Evolutionary conservation across 2,329 filamentous ascomycete genomes (phyloP).

Genomic region (Fusarium sp.): DNA sequence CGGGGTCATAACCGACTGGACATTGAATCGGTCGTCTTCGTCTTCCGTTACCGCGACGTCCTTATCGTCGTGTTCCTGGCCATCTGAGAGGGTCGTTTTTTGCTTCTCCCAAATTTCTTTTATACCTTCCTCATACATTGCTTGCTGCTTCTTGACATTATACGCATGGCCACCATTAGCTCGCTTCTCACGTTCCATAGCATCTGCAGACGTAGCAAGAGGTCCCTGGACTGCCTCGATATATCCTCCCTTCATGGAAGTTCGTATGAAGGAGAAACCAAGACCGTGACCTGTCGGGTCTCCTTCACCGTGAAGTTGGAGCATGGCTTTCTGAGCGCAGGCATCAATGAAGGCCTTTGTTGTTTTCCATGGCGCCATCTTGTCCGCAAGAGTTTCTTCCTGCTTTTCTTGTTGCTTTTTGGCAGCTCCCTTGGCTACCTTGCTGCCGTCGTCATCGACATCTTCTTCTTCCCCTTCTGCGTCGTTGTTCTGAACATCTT

Average conservation of each 20-base stretch:
- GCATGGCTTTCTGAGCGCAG: slow-evolving; percentile 94
- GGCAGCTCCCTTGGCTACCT: slow-evolving; percentile 52
- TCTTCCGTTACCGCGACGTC: slow-evolving; percentile 70
- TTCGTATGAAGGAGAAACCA: slow-evolving; percentile 97
- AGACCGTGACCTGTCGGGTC: slow-evolving; percentile 94
- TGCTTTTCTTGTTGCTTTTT: slow-evolving; percentile 63
- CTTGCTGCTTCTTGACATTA: slow-evolving; percentile 95
- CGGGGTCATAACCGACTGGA: slow-evolving; percentile 77
- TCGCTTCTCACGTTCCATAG: slow-evolving; percentile 87
- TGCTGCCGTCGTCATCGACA: slow-evolving; percentile 59
- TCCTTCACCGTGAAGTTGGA: slow-evolving; percentile 92
- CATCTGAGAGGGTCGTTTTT: slow-evolving; percentile 80
- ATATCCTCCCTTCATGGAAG: slow-evolving; percentile 97
- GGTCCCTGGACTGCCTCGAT: slow-evolving; percentile 82
- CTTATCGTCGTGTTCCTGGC: slow-evolving; percentile 74
- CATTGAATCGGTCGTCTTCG: slow-evolving; percentile 77
- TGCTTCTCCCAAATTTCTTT: slow-evolving; percentile 93
- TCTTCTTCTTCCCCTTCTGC: slow-evolving; percentile 71
- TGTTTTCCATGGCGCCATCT: slow-evolving; percentile 95
- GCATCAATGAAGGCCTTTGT: slow-evolving; percentile 97
- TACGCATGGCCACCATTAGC: slow-evolving; percentile 95
- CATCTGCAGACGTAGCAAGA: slow-evolving; percentile 79
- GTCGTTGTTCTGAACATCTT: slow-evolving; percentile 72
- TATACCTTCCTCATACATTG: slow-evolving; percentile 91
- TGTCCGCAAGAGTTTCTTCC: slow-evolving; percentile 83